Evolutionary conservation across 2,329 filamentous ascomycete species (phyloP).

Genomic region (Sclerotinia sclerotiorum): DNA sequence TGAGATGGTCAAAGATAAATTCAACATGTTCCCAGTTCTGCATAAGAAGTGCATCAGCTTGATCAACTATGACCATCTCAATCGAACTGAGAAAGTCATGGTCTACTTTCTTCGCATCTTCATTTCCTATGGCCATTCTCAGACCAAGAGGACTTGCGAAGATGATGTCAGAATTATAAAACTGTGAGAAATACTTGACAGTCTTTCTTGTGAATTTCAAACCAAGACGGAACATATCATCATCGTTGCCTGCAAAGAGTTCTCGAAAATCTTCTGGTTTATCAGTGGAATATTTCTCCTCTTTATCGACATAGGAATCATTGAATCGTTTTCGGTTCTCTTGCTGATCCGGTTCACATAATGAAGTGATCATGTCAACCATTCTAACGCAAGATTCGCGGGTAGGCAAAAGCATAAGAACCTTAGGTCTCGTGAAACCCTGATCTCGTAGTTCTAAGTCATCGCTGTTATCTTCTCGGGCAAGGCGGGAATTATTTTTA

Average conservation of each 20-base stretch:
- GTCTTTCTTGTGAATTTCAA: conserved; percentile 96
- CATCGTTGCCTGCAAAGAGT: conserved; percentile 90
- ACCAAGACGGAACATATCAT: conserved; percentile 96
- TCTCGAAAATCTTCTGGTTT: conserved; percentile 86
- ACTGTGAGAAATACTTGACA: conserved; percentile 89
- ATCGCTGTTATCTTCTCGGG: conserved; percentile 61
- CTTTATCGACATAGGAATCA: conserved; percentile 72
- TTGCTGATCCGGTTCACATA: conserved; percentile 84
- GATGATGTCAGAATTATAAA: conserved; percentile 96
- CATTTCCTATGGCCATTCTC: conserved; percentile 82
- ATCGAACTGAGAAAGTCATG: conserved; percentile 92
- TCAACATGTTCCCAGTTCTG: conserved; percentile 98
- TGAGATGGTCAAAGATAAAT: conserved; percentile 87
- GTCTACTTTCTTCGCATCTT: conserved; percentile 66
- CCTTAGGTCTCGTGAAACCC: conserved; percentile 91
- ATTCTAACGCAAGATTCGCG: conserved; percentile 79
- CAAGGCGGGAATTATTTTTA: conserved; percentile 83
- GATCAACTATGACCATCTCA: conserved; percentile 85
- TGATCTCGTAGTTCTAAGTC: conserved; percentile 83
- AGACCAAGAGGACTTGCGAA: conserved; percentile 87
- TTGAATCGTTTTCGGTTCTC: conserved; percentile 93
- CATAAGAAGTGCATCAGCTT: conserved; percentile 91
- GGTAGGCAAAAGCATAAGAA: conserved; percentile 86
- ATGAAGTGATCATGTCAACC: conserved; percentile 71
- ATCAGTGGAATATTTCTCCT: conserved; percentile 67